Base-by-base conservation (phyloP, 495 filamentous ascomycete genomes). In the Neurospora discreta region DNA sequence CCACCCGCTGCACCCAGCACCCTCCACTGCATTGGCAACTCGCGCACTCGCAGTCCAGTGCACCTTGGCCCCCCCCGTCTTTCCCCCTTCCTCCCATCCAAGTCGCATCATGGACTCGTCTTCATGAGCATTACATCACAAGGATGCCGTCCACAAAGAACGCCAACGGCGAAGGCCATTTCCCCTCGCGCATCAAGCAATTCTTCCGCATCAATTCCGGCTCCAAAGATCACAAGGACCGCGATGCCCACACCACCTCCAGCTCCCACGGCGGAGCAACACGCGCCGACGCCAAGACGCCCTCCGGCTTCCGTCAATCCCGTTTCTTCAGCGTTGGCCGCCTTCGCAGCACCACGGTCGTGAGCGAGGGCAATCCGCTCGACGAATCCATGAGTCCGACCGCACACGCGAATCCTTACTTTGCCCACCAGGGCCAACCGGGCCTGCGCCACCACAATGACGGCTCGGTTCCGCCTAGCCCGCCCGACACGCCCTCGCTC, bases 341-440 rank as follows among this genome's bases (percentile, higher is more conserved):
- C 75, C 91, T 87, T 76, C 83, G 88, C 76, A 97, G 94, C 43
- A 89, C 90, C 46, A 98, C 95, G 13, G 93, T 95, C 33, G 94
- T 94, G 60, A 97, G 94, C 80, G 95, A 98, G 79, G 93, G 95
- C 74, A 93, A 98, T 78, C 88, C 89, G 44, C 86, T 97, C 52
- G 95, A 97, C 76, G 93, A 97, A 79, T 85, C 87, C 75, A 86
- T 97, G 71, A 97, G 93, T 73, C 95, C 96, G 30, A 98, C 93
- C 20, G 96, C 95, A 18, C 90, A 94, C 74, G 96, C 94, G 39
- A 99, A 99, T 78, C 95, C 95, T 4, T 99, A 99, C 78, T 99
- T 99, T 80, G 91, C 90, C 68, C 96, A 98, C 80, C 95, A 99
- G 80, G 95, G 95, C 70, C 95, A 93, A 72, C 95, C 95, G 23